A percentile compares a stretch with the other conserved stretches of the same genome.
Evolutionary conservation across 2,329 filamentous ascomycete genomes (phyloP).

Genomic region (Exophiala dermatitidis): DNA sequence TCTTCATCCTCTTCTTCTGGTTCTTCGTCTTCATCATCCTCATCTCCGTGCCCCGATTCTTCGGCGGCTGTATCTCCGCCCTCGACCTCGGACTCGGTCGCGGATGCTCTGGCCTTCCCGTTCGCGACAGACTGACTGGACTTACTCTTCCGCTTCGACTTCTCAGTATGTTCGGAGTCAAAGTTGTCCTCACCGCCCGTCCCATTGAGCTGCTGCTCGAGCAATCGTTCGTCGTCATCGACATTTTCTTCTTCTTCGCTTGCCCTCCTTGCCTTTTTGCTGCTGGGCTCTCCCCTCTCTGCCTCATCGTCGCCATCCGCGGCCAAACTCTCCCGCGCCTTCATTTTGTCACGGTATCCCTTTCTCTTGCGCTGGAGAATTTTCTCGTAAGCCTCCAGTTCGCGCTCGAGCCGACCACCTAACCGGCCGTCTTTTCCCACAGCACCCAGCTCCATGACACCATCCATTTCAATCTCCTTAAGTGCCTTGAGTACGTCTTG

Average conservation of each 20-base stretch:
- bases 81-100: conserved; percentile 22
- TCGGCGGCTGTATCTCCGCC: conserved; percentile 28
- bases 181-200: background rate
- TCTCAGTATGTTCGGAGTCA: conserved; percentile 2
- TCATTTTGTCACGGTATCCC: conserved; percentile 33
- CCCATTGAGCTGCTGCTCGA: conserved; percentile 27
- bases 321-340: conserved; percentile 41
- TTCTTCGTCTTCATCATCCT: conserved; percentile 28
- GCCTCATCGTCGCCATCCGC: conserved; percentile 52
- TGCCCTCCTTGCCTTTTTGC: conserved; percentile 20
- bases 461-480: conserved; percentile 51
- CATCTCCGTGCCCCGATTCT: conserved; percentile 23
- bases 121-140: background rate
- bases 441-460: conserved; percentile 20
- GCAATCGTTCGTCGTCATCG: conserved; percentile 21
- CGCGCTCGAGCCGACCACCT: conserved; percentile 50
- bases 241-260: conserved; percentile 7
- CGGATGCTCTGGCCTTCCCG: conserved; percentile 24
- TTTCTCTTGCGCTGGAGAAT: conserved; percentile 33
- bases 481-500: conserved; percentile 55
- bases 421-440: conserved; percentile 38
- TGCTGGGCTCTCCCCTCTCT: conserved; percentile 40
- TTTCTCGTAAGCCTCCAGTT: conserved; percentile 46
- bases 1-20: conserved; percentile 27
- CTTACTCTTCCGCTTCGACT: conserved; percentile 18